Base-by-base conservation (phyloP, 371 early-diverging fungal genomes). In the Rhizopus microsporus region DNA sequence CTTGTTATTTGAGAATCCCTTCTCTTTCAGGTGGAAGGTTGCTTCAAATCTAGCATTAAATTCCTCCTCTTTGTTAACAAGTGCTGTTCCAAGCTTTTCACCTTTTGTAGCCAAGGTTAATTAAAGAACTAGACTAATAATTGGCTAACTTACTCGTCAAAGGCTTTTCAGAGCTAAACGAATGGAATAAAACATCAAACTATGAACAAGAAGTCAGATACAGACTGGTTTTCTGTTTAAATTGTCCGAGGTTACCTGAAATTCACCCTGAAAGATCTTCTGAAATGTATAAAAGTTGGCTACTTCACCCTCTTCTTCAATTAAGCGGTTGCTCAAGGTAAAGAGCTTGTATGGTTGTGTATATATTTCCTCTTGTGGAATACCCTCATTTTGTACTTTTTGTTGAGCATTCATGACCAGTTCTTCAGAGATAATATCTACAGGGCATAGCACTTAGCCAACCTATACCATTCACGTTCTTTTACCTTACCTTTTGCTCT, bases 41-140 rank as follows among this genome's bases (percentile, higher is more conserved):
- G 75, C 46, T 63, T 94, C 93, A 63, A 97, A 97, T 15, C 89
- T 77, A 12, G 68, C 34, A 51, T 93, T 88, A 63, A 93, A 96
- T 12, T 59, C 65, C 5, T 62, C 31, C 51, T 62, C 71, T 17
- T 65, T 62, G 16, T 54, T 60, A 7, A 60, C 61, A 23, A 71
- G 57, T 38, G 66, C 60, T 8, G 64, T 12, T 40, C 51, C 56
- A 35, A 59, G 54, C 1, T 50, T 35, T 58, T 62, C 78, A 35
- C 66, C 72, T 71, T 38, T 35, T 57, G 37, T n/a, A 30, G 34
- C 38, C 38, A 35, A 23, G 35, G 15, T 56, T n/a, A 9, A 45
- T n/a, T 35, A 32, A 33, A n/a, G 15, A 23, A n/a, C 4, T 32
- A 44, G 15, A 32, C 17, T 7, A 31, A 37, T 0, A 29, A 5